Percentiles rank a stretch among this genome's conserved stretches.
Evolutionary conservation across 768 basidiomycete genomes (phyloP).

Genomic region (Lactifluus volemus): DNA sequence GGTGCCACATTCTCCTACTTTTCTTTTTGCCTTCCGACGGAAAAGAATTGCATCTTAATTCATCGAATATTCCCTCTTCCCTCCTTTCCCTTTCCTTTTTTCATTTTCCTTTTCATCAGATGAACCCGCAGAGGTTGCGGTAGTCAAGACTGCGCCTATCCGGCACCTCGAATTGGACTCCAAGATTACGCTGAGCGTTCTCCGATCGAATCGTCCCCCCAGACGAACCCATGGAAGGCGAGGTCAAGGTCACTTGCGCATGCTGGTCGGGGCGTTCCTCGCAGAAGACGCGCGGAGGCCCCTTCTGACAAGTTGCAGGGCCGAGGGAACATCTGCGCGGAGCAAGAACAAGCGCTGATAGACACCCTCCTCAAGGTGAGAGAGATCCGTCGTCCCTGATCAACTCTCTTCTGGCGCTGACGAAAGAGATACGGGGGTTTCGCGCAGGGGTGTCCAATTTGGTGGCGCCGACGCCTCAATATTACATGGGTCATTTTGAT

Average conservation of each 20-base stretch:
- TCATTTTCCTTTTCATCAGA: slow-evolving; percentile 30
- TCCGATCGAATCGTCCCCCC: slow-evolving; percentile 54
- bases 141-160: slow-evolving; percentile 53
- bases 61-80: too few relatives aligned
- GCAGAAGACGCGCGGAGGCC: slow-evolving; percentile 40
- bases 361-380: slow-evolving; percentile 41
- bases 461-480: slow-evolving; percentile 33
- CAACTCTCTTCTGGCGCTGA: not conserved
- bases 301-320: slow-evolving; percentile 38
- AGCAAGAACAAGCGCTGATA: slow-evolving; percentile 41
- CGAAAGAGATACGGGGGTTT: not conserved
- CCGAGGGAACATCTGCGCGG: slow-evolving; percentile 33
- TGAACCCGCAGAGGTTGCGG: slow-evolving; percentile 53
- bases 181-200: slow-evolving; percentile 43
- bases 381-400: not conserved
- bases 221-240: slow-evolving; percentile 45
- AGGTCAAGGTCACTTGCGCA: slow-evolving; percentile 33
- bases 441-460: slow-evolving; percentile 42
- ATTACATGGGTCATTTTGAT: slow-evolving; percentile 49
- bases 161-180: slow-evolving; percentile 49
- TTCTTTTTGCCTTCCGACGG: not conserved
- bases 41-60: too few relatives aligned
- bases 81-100: not conserved
- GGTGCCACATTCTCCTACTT: too few relatives aligned
- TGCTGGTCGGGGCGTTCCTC: slow-evolving; percentile 33